Conservation (phyloP, 73 alveolate species). For the Tetrahymena borealis region DNA sequence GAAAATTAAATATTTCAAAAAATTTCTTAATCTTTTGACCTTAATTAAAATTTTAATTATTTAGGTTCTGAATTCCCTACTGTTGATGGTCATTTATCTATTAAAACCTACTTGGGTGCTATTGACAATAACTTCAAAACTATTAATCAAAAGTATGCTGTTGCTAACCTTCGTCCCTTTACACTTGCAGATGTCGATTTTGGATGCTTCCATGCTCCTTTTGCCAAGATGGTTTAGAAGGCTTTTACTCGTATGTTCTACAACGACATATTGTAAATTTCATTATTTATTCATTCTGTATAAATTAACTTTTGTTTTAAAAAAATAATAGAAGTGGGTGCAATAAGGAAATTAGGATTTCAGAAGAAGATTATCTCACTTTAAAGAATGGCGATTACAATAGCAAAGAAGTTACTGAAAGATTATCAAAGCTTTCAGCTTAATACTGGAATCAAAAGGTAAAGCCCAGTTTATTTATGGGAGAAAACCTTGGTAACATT, state of each 20-base stretch:
- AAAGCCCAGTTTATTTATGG: constrained; percentile 69
- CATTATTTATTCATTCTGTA: neutral
- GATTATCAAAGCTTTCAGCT: constrained; percentile 29
- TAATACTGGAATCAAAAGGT: constrained; percentile 70
- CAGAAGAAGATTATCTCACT: neutral
- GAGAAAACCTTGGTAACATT: constrained; percentile 88
- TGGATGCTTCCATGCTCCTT: constrained; percentile 93
- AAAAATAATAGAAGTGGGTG: constrained; percentile 50
- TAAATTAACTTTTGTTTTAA: constrained; percentile 13
- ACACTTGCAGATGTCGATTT: constrained; percentile 53
- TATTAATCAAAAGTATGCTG: constrained; percentile 52
- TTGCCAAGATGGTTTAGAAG: constrained; percentile 86
- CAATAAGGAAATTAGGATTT: constrained; percentile 30
- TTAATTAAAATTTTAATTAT: neutral
- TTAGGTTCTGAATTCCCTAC: constrained; percentile 91
- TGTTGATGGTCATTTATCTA: constrained; percentile 92
- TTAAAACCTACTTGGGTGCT: constrained; percentile 76
- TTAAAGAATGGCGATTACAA: constrained; percentile 40
- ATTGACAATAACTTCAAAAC: constrained; percentile 65
- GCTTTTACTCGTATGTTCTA: constrained; percentile 66
- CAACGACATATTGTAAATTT: constrained; percentile 42
- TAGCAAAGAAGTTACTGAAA: constrained; percentile 6
- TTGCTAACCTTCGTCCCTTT: neutral
- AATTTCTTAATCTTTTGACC: neutral
- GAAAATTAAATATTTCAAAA: no score